A percentile compares a stretch with the other conserved stretches of the same genome.
Conservation (phyloP, 2,329 filamentous ascomycete species). For the Teratosphaeria nubilosa region DNA sequence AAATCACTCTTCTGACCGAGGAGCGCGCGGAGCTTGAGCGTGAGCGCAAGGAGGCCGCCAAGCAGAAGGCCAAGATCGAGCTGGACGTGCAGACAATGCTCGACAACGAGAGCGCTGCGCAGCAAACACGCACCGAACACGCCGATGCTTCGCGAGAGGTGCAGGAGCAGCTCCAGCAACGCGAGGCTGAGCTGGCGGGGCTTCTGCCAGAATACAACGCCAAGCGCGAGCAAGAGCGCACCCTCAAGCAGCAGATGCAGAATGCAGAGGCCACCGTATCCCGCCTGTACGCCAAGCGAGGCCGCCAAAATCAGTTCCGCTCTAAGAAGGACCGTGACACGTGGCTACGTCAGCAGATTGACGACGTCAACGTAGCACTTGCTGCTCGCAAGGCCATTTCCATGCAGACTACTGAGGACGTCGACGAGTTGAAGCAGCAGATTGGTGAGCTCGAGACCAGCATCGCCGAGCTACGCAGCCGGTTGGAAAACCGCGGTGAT, state of each 20-base stretch:
- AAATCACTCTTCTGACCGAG: conserved; percentile 73
- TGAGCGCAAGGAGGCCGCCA: conserved; percentile 73
- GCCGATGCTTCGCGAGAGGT: conserved; percentile 63
- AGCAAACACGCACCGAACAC: conserved; percentile 61
- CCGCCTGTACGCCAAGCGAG: conserved; percentile 85
- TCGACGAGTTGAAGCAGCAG: conserved; percentile 57
- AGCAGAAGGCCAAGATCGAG: conserved; percentile 73
- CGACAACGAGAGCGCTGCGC: conserved; percentile 71
- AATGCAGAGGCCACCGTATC: conserved; percentile 64
- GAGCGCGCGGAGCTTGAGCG: conserved; percentile 83
- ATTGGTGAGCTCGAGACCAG: conserved; percentile 65
- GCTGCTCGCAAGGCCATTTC: conserved; percentile 74
- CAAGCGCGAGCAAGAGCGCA: conserved; percentile 62
- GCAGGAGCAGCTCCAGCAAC: conserved; percentile 60
- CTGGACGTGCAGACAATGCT: conserved; percentile 70
- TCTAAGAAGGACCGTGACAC: conserved; percentile 82
- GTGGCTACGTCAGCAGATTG: conserved; percentile 70
- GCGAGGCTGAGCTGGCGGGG: conserved; percentile 64
- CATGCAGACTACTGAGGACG: conserved; percentile 76
- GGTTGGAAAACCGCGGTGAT: conserved; percentile 69
- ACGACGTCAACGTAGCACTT: conserved; percentile 66
- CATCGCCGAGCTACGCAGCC: conserved; percentile 57
- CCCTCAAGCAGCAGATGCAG: conserved; percentile 61
- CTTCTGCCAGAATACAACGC: conserved; percentile 69
- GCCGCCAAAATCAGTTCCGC: conserved; percentile 73